Base-by-base conservation (phyloP, 257 asterid species). In the Anisodus tanguticus region DNA sequence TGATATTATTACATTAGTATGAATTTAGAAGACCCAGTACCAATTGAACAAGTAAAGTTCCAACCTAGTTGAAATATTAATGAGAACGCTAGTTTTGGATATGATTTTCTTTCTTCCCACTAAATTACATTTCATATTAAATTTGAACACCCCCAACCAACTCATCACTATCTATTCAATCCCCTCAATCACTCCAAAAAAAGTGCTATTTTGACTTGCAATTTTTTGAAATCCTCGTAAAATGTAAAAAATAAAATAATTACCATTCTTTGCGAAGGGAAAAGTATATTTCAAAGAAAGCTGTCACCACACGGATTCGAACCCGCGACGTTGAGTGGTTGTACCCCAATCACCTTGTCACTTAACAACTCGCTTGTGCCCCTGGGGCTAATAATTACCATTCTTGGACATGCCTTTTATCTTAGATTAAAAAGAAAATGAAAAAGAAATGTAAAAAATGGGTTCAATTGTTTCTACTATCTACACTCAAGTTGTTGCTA, bases 11-110 rank as follows among this genome's bases (percentile, higher is more conserved):
- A 49, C 49, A 49, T 22, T 74, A 74, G 22, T 49, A 3, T 0
- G 39, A 74, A 49, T 51, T 51, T 76, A 26, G 17, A 76, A 76
- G 22, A 49, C 51, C 79, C 64, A 47, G 31, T 69, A 60, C 70
- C 47, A 37, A 76, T 84, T 86, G 77, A 85, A 12, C 85, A 86
- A 77, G 71, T 66, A 6, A 83, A 82, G 53, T 19, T 69, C 77
- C 81, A 47, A 19, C 45, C 12, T 49, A 82, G 86, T 85, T 64
- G 81, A 85, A 80, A 82, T 41, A 66, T 59, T 68, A 78, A 86
- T 17, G 80, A 39, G 47, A 76, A 76, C 22, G 11, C 22, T 76
- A 19, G n/a, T 22, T 51, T 74, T 47, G 13, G 9, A 49, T 74
- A 74, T 47, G 19, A 31, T 31, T 31, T 31, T 31, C 35, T 31